These are phyloP conservation scores for Dendrocalamus sinicus DNA, from an alignment of 176 grass and related monocot genomes.

Conservation along the genomic window DNA sequence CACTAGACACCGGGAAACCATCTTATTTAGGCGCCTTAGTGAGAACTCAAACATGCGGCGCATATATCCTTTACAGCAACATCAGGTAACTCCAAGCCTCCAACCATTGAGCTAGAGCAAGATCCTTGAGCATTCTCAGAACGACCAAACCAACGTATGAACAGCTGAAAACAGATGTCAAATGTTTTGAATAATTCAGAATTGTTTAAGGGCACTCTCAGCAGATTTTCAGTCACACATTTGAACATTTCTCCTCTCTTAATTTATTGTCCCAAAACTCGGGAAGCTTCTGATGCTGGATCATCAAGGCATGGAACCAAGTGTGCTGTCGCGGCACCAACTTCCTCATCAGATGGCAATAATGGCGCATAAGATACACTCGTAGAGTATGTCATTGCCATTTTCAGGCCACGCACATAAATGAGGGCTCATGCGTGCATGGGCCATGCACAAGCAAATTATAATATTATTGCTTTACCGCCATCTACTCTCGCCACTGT, in stretches of 20 bases:
- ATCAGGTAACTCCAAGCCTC: background rate
- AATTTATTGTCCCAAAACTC: background rate
- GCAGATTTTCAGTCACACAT: constrained; percentile 6
- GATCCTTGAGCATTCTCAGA: constrained; percentile 8
- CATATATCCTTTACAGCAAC: background rate
- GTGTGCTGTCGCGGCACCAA: constrained; percentile 38
- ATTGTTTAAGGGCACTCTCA: background rate
- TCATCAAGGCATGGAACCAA: constrained; percentile 16
- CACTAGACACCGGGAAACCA: background rate
- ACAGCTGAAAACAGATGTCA: constrained; percentile 45
- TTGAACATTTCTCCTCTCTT: background rate
- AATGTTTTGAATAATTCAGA: constrained; percentile 32
- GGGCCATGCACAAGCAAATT: constrained; percentile 33
- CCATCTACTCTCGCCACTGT: constrained; percentile 39
- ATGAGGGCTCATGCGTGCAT: constrained; percentile 39
- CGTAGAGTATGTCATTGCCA: background rate
- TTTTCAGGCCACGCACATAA: constrained; percentile 42
- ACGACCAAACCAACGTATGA: constrained; percentile 22
- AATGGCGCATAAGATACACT: constrained; percentile 33
- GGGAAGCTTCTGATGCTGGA: constrained; percentile 33
- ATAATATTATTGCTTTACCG: constrained; percentile 15
- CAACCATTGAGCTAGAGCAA: background rate
- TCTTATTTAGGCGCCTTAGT: background rate
- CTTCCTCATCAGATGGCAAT: constrained; percentile 46
- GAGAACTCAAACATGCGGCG: background rate